phyloP scores from a whole-genome alignment of 345 rosid genomes.

The Bruguiera parviflora region DNA sequence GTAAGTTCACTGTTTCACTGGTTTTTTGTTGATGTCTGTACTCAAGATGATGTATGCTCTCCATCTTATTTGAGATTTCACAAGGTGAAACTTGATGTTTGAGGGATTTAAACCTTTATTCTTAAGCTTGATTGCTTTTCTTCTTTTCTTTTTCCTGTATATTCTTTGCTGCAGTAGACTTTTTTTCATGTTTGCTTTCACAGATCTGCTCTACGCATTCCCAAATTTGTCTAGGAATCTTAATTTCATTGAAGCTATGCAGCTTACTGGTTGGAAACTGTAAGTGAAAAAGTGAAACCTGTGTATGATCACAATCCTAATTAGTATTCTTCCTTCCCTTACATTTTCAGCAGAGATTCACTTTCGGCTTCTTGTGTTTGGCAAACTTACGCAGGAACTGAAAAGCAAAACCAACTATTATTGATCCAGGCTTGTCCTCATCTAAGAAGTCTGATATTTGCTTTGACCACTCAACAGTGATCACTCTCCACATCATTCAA shows the following conservation, averaged over 20 bases:
- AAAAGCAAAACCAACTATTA: slow-evolving; percentile 77
- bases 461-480: slow-evolving; percentile 84
- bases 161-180: slow-evolving; percentile 7
- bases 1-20: no score
- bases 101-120: no score
- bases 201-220: slow-evolving; percentile 72
- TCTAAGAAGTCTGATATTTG: slow-evolving; percentile 85
- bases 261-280: slow-evolving; percentile 88
- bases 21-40: no score
- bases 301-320: neutral
- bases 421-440: slow-evolving; percentile 91
- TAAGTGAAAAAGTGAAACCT: slow-evolving; percentile 35
- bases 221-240: slow-evolving; percentile 68
- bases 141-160: neutral
- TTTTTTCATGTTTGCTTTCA: slow-evolving; percentile 21
- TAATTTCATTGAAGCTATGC: slow-evolving; percentile 77
- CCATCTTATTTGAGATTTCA: no score
- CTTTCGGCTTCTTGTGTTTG: neutral
- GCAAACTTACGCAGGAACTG: slow-evolving; percentile 51
- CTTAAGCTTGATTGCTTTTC: no score
- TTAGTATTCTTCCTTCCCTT: neutral
- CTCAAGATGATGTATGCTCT: no score
- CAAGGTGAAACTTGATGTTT: no score
- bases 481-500: slow-evolving; percentile 85
- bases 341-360: neutral